Conservation (phyloP, 169 alveolate genomes). For the Plasmodium gonderi region DNA sequence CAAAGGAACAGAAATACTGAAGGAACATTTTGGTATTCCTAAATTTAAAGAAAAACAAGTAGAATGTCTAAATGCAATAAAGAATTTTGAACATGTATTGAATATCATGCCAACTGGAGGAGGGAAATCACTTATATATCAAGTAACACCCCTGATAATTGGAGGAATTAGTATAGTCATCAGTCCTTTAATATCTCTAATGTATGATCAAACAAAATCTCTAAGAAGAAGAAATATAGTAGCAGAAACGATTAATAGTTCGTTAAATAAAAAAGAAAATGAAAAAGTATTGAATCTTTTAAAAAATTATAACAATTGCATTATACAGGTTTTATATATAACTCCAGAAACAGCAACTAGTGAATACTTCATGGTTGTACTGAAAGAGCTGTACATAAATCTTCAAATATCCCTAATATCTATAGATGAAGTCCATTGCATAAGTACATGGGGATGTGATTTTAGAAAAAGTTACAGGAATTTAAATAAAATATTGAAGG, state of each 20-base stretch:
- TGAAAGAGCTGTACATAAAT: constrained; percentile 80
- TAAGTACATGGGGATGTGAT: constrained; percentile 93
- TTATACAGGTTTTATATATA: constrained; percentile 82
- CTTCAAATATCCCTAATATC: constrained; percentile 86
- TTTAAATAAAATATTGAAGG: constrained; percentile 86
- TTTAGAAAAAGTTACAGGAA: constrained; percentile 92
- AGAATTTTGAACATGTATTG: constrained; percentile 90
- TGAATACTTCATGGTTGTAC: constrained; percentile 64
- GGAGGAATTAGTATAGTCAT: constrained; percentile 95
- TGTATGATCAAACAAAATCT: constrained; percentile 93
- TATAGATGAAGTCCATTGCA: constrained; percentile 93
- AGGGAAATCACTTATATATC: constrained; percentile 96
- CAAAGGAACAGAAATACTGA: constrained; percentile 24
- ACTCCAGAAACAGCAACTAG: constrained; percentile 90
- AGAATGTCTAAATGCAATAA: constrained; percentile 93
- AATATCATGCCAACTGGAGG: constrained; percentile 98
- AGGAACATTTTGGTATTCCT: constrained; percentile 69
- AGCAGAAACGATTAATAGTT: constrained; percentile 80
- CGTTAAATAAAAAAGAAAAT: constrained; percentile 61
- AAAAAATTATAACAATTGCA: constrained; percentile 57
- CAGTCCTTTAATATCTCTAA: constrained; percentile 96
- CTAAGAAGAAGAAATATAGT: constrained; percentile 88
- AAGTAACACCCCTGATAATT: constrained; percentile 92
- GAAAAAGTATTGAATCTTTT: constrained; percentile 48
- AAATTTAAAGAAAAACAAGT: constrained; percentile 90